Evolutionary conservation across 2,329 filamentous ascomycete genomes (phyloP).

Genomic region (Ophiostoma ulmi): DNA sequence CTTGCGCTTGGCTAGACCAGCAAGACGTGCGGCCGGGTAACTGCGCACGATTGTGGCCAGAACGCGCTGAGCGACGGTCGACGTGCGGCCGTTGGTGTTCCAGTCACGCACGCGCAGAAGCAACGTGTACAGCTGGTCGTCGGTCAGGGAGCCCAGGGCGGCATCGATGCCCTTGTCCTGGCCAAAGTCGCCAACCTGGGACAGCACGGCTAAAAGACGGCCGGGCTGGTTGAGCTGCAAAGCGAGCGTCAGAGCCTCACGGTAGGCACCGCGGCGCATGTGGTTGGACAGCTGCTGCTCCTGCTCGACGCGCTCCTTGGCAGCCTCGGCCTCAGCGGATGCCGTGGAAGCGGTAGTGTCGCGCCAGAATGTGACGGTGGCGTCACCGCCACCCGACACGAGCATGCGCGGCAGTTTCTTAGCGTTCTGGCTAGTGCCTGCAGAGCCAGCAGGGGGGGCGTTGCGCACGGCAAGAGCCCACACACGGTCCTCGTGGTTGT

Average conservation of each 20-base stretch:
- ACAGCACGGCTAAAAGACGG: slow-evolving; percentile 78
- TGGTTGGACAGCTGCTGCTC: slow-evolving; percentile 93
- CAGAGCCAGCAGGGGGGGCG: slow-evolving; percentile 32
- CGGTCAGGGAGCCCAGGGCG: slow-evolving; percentile 70
- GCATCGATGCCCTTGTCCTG: slow-evolving; percentile 62
- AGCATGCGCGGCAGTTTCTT: slow-evolving; percentile 51
- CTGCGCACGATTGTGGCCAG: slow-evolving; percentile 72
- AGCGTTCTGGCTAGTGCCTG: neutral
- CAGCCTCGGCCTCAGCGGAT: slow-evolving; percentile 65
- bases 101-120: slow-evolving; percentile 83
- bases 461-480: slow-evolving; percentile 80
- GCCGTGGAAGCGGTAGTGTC: slow-evolving; percentile 83
- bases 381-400: slow-evolving; percentile 87
- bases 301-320: slow-evolving; percentile 75
- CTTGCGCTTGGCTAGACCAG: slow-evolving; percentile 52
- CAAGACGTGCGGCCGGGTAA: slow-evolving; percentile 73
- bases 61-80: slow-evolving; percentile 78
- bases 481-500: slow-evolving; percentile 94
- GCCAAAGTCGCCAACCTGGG: slow-evolving; percentile 50
- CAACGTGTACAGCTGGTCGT: slow-evolving; percentile 80
- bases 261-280: slow-evolving; percentile 80
- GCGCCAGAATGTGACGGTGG: slow-evolving; percentile 90
- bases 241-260: slow-evolving; percentile 86
- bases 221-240: slow-evolving; percentile 92
- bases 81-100: slow-evolving; percentile 92